Base-by-base conservation (phyloP, 768 basidiomycete genomes). In the Psilocybe azurescens region DNA sequence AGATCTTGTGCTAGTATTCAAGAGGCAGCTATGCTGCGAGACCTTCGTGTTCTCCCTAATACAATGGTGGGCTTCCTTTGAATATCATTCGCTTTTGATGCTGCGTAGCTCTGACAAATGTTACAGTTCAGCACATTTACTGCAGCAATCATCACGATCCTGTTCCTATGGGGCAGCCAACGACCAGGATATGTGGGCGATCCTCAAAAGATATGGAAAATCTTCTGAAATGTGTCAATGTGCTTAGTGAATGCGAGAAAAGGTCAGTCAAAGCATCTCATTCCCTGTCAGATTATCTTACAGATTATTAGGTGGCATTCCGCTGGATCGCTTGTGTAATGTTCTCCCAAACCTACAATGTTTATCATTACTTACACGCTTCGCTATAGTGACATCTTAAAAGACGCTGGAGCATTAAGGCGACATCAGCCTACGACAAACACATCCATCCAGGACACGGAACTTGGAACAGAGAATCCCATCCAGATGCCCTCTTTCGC, bases 1-100 rank as follows among this genome's bases (percentile, higher is more conserved):
- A 79, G 93, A 7, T 87, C 88, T 0, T 89, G 85, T 61, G 83
- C 82, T 29, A 90, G 89, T 60, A 79, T 95, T 36, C 73, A 89
- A 54, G 90, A 91, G 61, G 75, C 81, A 5, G 79, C 82, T 44
- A 73, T 79, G 49, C 74, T 69, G 49, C 75, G 80, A 16, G 72
- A 70, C 10, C 44, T 65, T 3, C 65, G 65, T 20, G 68, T 74
- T 10, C 64, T 71, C 46, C 74, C 77, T 1, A 72, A 74, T 29
- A 30, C 72, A 8, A 68, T 76, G 65, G 81, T 80, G 28, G 13
- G 29, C 9, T 50, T n/a, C 48, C 10, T n/a, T 10, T 20, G 7
- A 38, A 10, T 20, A 6, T 44, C 4, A 28, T 1, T 38, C 28
- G 18, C 7, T 1, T 38, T 13, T 18, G 11, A 16, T 38, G 4